Evolutionary conservation across 129 eudicot genomes (phyloP).

Genomic region (Heracleum sosnowskyi): DNA sequence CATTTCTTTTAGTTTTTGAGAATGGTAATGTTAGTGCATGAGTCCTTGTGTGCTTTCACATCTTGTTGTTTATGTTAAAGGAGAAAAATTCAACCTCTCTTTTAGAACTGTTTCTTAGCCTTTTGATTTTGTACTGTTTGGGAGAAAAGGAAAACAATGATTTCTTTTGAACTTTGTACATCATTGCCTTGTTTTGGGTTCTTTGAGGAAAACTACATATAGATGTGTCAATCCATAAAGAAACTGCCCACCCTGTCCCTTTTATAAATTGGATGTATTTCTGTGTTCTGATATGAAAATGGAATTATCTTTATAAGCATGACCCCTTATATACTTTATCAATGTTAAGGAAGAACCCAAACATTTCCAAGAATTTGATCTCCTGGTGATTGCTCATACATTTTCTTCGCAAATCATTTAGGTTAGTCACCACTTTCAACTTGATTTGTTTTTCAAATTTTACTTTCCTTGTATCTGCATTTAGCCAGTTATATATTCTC

Average conservation of each 20-base stretch:
- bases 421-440: conserved; percentile 9
- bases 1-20: conserved; percentile 15
- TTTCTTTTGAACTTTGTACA: conserved; percentile 32
- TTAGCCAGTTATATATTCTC: not conserved
- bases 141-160: conserved; percentile 51
- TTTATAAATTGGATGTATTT: conserved; percentile 4
- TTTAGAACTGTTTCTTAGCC: conserved; percentile 26
- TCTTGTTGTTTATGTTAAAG: conserved; percentile 21
- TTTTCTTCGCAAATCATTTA: conserved; percentile 7
- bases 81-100: conserved; percentile 5
- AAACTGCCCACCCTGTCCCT: conserved; percentile 4
- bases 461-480: not conserved
- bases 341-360: not conserved
- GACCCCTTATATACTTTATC: not conserved
- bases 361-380: conserved; percentile 9
- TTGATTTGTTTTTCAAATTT: not conserved
- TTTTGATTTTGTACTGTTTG: conserved; percentile 29
- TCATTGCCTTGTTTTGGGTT: conserved; percentile 33
- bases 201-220: conserved; percentile 43
- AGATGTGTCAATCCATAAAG: conserved; percentile 4
- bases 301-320: not conserved
- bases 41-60: conserved; percentile 29
- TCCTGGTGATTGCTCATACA: conserved; percentile 3
- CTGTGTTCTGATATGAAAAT: not conserved
- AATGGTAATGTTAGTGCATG: conserved; percentile 36